Base-by-base conservation (phyloP, 768 basidiomycete genomes). In the Boletus insuetus region DNA sequence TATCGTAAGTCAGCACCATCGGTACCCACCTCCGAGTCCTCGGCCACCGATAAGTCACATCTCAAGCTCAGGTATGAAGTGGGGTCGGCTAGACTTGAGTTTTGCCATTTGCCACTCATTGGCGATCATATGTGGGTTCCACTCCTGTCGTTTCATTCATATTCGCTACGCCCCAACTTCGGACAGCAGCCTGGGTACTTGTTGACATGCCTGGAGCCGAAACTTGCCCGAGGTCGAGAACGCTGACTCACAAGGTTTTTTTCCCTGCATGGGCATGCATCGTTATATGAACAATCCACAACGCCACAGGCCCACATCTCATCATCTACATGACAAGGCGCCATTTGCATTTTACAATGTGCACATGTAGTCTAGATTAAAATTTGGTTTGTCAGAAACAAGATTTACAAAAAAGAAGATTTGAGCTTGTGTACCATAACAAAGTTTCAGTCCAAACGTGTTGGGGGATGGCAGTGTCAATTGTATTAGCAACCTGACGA, bases 221-320 rank as follows among this genome's bases (percentile, higher is more conserved):
- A 44, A 8, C 12, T 38, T 43, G 12, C 17, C 51, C 22, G 35
- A 43, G 40, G 38, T 32, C 19, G 44, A 55, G 51, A 39, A 39
- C 2, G 59, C 24, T 46, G 51, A 49, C 49, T 58, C 54, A 55
- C 20, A 24, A 2, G 32, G 29, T 9, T 9, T 29, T 31, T 46
- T 38, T 51, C 52, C 57, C 22, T 52, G 40, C 31, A 49, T 41
- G 20, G 41, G 4, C 38, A 35, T 17, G 46, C 29, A 29, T 29
- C 29, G 29, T 46, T 48, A 51, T 54, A 48, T 53, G 46, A 54
- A n/a, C 35, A 39, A 48, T 54, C 58, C 60, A 63, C 54, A 24
- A 54, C 60, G 60, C 67, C 69, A 69, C 65, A 62, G 56, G 57
- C 39, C 63, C 58, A 37, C 49, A 44, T 53, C 46, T 26, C 41